These are phyloP conservation scores for Nothophoma quercina DNA, from an alignment of 2,329 filamentous ascomycete species.

Conservation along the genomic window DNA sequence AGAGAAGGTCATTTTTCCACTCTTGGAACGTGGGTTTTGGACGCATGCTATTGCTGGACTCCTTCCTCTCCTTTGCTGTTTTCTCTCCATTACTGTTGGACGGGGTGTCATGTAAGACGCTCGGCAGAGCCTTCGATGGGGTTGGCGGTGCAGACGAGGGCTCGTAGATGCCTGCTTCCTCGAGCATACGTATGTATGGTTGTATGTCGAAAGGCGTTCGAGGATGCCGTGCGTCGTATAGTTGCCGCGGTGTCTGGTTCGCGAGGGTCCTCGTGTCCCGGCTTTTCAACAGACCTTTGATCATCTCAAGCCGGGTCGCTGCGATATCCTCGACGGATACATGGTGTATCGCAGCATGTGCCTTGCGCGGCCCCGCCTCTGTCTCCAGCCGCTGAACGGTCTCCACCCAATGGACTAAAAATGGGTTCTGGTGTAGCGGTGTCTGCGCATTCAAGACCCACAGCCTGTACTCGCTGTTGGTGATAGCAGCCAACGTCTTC, in stretches of 20 bases:
- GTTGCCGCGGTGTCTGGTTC: conserved; percentile 21
- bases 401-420: conserved; percentile 52
- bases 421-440: conserved; percentile 47
- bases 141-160: conserved; percentile 1
- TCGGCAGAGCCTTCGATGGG: neutral
- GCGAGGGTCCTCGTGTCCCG: conserved; percentile 14
- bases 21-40: conserved; percentile 24
- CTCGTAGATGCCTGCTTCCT: conserved; percentile 49
- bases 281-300: conserved; percentile 37
- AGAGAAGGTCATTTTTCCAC: conserved; percentile 33
- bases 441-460: conserved; percentile 41
- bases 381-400: conserved; percentile 32
- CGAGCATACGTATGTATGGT: conserved; percentile 45
- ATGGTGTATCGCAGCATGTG: neutral
- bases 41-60: neutral
- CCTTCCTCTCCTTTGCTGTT: neutral
- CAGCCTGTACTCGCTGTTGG: conserved; percentile 49
- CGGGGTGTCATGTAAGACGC: neutral
- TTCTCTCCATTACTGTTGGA: neutral
- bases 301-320: conserved; percentile 31
- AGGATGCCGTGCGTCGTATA: conserved; percentile 26
- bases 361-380: neutral
- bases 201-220: conserved; percentile 33
- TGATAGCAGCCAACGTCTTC: conserved; percentile 34
- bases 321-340: conserved; percentile 28